Percentiles rank a stretch among this genome's conserved stretches.
These are phyloP conservation scores for Artomyces pyxidatus DNA, from an alignment of 768 basidiomycete genomes.

Conservation along the genomic window DNA sequence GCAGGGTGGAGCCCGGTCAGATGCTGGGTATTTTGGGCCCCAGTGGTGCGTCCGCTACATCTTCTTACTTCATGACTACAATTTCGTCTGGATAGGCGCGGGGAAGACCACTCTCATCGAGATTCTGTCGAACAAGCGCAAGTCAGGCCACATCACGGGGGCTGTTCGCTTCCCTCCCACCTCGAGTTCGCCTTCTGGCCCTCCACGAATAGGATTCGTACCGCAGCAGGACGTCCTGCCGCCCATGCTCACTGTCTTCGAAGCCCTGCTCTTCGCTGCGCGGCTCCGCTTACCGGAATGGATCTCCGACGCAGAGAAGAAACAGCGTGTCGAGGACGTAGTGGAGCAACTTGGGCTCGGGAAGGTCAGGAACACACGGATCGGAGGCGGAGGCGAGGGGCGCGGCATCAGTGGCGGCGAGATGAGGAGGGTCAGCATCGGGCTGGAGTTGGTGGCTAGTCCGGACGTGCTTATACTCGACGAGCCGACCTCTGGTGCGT, in stretches of 20 bases:
- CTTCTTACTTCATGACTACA: background rate
- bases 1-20: slow-evolving; percentile 66
- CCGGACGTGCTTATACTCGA: slow-evolving; percentile 58
- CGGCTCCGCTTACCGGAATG: slow-evolving; percentile 75
- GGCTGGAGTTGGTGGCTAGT: slow-evolving; percentile 49
- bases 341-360: slow-evolving; percentile 74
- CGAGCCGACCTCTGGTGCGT: slow-evolving; percentile 55
- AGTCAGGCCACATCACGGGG: slow-evolving; percentile 64
- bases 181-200: slow-evolving; percentile 18
- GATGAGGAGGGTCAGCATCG: slow-evolving; percentile 54
- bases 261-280: slow-evolving; percentile 75
- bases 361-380: slow-evolving; percentile 59
- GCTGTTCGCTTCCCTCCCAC: slow-evolving; percentile 45
- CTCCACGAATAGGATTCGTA: slow-evolving; percentile 72
- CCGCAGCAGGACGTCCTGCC: slow-evolving; percentile 84
- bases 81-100: slow-evolving; percentile 38
- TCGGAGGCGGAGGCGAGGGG: slow-evolving; percentile 64
- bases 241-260: slow-evolving; percentile 45
- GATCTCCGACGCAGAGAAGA: slow-evolving; percentile 53
- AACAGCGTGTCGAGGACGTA: slow-evolving; percentile 56
- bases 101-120: slow-evolving; percentile 92
- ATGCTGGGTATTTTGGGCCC: slow-evolving; percentile 93
- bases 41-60: slow-evolving; percentile 43
- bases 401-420: slow-evolving; percentile 62
- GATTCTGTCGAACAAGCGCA: slow-evolving; percentile 77